phyloP scores from a whole-genome alignment of 371 early-diverging fungal species.

The Chytridium lagenaria region DNA sequence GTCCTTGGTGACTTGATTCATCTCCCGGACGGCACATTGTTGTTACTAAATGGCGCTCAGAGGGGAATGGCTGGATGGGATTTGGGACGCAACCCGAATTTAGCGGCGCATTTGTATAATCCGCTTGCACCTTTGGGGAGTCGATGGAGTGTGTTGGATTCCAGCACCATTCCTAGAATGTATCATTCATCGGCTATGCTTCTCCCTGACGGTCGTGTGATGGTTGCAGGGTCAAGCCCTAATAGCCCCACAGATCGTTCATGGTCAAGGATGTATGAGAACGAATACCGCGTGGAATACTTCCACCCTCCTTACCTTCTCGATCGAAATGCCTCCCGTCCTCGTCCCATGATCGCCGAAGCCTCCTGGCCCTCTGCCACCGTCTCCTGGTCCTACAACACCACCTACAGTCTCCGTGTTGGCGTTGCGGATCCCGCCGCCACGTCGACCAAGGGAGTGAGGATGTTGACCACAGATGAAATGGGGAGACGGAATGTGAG shows the following conservation, averaged over 20 bases:
- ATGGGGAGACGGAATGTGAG: constrained; percentile 37
- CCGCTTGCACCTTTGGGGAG: constrained; percentile 49
- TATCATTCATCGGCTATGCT: constrained; percentile 71
- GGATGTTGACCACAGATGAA: neutral
- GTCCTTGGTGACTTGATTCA: constrained; percentile 25
- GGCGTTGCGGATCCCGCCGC: neutral
- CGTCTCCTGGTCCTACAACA: constrained; percentile 5
- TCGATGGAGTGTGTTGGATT: constrained; percentile 27
- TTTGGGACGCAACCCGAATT: constrained; percentile 57
- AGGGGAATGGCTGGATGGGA: constrained; percentile 67
- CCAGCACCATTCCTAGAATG: constrained; percentile 69
- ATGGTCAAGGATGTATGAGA: constrained; percentile 1
- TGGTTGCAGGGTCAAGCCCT: constrained; percentile 58
- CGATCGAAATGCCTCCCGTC: neutral
- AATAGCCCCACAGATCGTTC: constrained; percentile 27
- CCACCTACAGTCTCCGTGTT: neutral
- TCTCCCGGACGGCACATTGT: constrained; percentile 62
- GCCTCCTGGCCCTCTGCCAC: neutral
- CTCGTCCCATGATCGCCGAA: constrained; percentile 9
- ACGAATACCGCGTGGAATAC: constrained; percentile 26
- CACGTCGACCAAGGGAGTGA: neutral
- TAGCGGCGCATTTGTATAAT: constrained; percentile 65
- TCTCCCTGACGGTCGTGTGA: constrained; percentile 63
- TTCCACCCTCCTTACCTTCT: constrained; percentile 21
- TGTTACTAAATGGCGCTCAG: constrained; percentile 68